Evolutionary conservation across 768 basidiomycete species (phyloP).

Genomic region (Kwoniella mangroviensis): DNA sequence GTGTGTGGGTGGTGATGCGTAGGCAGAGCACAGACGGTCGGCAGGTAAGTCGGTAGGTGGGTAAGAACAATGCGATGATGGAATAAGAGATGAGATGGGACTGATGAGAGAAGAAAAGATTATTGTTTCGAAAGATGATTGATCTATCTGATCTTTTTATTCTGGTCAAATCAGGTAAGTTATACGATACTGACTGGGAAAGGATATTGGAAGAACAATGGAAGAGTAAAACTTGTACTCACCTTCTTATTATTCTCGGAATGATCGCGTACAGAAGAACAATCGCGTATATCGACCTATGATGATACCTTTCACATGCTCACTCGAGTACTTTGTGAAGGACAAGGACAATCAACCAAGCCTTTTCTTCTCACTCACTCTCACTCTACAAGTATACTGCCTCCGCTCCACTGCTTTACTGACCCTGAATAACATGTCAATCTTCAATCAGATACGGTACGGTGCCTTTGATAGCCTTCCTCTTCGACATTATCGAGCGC

Average conservation of each 20-base stretch:
- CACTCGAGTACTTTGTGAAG: background rate
- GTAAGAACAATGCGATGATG: conserved; percentile 2
- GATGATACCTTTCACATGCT: conserved; percentile 2
- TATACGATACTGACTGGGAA: background rate
- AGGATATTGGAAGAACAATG: conserved; percentile 10
- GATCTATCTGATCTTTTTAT: background rate
- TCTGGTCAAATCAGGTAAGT: background rate
- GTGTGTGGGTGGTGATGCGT: conserved; percentile 18
- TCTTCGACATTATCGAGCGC: background rate
- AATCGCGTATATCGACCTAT: conserved; percentile 1
- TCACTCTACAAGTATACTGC: background rate
- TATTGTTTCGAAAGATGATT: background rate
- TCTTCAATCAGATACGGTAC: background rate
- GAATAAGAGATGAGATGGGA: background rate
- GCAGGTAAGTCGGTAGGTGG: background rate
- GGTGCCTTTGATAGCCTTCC: conserved; percentile 4
- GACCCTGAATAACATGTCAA: conserved; percentile 16
- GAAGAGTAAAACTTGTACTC: background rate
- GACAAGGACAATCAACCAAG: conserved; percentile 13
- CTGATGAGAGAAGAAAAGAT: background rate
- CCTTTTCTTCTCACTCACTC: background rate
- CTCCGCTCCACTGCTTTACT: background rate
- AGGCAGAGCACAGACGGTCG: conserved; percentile 7
- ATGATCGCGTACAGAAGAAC: background rate
- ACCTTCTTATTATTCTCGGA: conserved; percentile 1